phyloP scores from a whole-genome alignment of 495 filamentous ascomycete species.

The Aspergillus sclerotioniger region DNA sequence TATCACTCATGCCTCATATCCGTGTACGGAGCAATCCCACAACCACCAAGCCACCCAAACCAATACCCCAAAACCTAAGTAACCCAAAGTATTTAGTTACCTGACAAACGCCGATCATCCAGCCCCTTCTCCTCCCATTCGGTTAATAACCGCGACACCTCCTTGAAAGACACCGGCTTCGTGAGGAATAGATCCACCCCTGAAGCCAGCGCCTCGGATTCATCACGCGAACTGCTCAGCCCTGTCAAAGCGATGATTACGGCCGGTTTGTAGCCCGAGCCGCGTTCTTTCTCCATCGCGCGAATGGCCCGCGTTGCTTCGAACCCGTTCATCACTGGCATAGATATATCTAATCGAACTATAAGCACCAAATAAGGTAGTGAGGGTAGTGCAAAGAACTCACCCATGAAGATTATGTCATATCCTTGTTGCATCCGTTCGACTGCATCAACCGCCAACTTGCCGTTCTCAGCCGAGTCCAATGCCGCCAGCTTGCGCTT shows the following conservation, averaged over 20 bases:
- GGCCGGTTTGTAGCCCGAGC: conserved; percentile 35
- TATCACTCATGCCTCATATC: conserved; percentile 18
- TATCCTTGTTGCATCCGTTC: conserved; percentile 42
- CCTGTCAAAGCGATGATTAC: conserved; percentile 72
- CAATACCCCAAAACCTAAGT: not conserved
- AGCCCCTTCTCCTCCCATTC: conserved; percentile 44
- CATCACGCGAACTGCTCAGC: conserved; percentile 59
- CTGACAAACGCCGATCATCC: not conserved
- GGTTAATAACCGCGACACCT: conserved; percentile 45
- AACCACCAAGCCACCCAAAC: not conserved
- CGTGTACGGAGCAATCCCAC: conserved; percentile 21
- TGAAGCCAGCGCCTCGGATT: conserved; percentile 62
- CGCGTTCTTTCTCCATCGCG: conserved; percentile 52
- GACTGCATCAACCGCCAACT: conserved; percentile 50
- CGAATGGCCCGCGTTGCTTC: conserved; percentile 68
- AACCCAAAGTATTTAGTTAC: not conserved
- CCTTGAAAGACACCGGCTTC: conserved; percentile 61
- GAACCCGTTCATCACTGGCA: conserved; percentile 78
- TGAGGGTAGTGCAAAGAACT: conserved; percentile 4
- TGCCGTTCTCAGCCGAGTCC: conserved; percentile 51
- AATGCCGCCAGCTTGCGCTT: conserved; percentile 42
- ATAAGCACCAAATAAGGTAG: not conserved
- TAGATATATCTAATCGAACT: conserved; percentile 64
- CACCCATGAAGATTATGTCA: conserved; percentile 59
- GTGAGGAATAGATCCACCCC: conserved; percentile 74